Conservation (phyloP, 352 stramenopile genomes). For the Pythium volutum region DNA sequence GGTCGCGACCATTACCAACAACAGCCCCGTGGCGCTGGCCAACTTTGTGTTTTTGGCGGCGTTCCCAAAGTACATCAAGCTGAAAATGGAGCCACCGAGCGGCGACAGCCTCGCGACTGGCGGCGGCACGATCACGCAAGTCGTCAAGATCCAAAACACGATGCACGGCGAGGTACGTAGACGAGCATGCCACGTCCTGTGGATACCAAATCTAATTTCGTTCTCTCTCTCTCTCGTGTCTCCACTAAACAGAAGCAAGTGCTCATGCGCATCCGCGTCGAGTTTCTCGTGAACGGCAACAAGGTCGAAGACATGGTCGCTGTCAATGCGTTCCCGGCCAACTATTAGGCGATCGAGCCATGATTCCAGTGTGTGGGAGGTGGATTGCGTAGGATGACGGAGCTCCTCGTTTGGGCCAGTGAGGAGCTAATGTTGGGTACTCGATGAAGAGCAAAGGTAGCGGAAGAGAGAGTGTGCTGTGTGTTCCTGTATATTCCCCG, state of each 20-base stretch:
- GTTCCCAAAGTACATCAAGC: slow-evolving; percentile 97
- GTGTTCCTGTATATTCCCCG: slow-evolving; percentile 20
- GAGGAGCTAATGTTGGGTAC: no score
- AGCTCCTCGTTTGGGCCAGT: no score
- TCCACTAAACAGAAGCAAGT: slow-evolving; percentile 68
- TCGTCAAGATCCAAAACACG: slow-evolving; percentile 95
- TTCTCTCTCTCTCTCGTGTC: not conserved
- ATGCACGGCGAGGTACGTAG: slow-evolving; percentile 87
- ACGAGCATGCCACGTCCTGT: no score
- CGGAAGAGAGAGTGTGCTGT: slow-evolving; percentile 7
- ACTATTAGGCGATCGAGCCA: slow-evolving; percentile 18
- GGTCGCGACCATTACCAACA: slow-evolving; percentile 92
- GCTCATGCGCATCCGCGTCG: slow-evolving; percentile 82
- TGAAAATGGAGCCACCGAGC: slow-evolving; percentile 97
- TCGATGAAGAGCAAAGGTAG: no score
- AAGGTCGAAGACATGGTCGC: slow-evolving; percentile 86
- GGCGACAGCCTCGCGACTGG: slow-evolving; percentile 87
- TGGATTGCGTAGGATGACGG: no score
- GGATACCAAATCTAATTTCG: no score
- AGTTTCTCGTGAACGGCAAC: slow-evolving; percentile 80
- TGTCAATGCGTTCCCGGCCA: slow-evolving; percentile 64
- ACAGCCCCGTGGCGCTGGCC: slow-evolving; percentile 78
- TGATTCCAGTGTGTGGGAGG: not conserved
- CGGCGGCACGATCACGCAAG: slow-evolving; percentile 87
- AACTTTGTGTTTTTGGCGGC: slow-evolving; percentile 93